Evolutionary conservation across 306 rosid species (phyloP).

Genomic region (Prunus kanzakura): DNA sequence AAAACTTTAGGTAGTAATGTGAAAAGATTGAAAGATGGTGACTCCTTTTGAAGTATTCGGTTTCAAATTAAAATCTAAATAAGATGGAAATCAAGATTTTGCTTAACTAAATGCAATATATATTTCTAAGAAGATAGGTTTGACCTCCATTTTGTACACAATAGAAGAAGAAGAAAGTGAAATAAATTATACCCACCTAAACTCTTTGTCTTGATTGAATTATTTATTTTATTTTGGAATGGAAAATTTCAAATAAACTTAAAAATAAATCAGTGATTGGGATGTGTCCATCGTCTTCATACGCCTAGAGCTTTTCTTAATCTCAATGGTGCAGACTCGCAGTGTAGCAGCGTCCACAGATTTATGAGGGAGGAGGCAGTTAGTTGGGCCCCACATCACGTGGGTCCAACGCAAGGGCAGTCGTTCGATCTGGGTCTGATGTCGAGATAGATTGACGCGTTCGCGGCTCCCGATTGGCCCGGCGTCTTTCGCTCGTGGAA

Average conservation of each 20-base stretch:
- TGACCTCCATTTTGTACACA: too few species aligned
- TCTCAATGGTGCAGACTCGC: not conserved
- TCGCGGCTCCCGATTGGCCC: constrained; percentile 31
- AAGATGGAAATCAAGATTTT: too few species aligned
- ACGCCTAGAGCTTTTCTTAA: not conserved
- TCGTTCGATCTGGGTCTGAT: not conserved
- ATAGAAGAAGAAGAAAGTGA: not conserved
- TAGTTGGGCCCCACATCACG: not conserved
- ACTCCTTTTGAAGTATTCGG: too few species aligned
- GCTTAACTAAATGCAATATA: too few species aligned
- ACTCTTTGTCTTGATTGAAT: not conserved
- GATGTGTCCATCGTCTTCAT: constrained; percentile 1
- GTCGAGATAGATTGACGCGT: constrained; percentile 40
- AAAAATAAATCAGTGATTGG: not conserved
- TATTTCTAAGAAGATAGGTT: too few species aligned
- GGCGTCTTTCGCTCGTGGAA: constrained; percentile 40
- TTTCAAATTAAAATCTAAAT: too few species aligned
- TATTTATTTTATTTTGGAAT: not conserved
- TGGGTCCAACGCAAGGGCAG: not conserved
- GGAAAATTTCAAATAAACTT: not conserved
- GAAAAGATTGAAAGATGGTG: too few species aligned
- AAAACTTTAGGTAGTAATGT: too few species aligned
- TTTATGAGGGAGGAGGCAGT: not conserved
- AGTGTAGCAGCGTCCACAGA: not conserved
- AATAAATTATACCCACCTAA: not conserved